Conservation (phyloP, 208 protist species). For the Crithidia bombi region DNA sequence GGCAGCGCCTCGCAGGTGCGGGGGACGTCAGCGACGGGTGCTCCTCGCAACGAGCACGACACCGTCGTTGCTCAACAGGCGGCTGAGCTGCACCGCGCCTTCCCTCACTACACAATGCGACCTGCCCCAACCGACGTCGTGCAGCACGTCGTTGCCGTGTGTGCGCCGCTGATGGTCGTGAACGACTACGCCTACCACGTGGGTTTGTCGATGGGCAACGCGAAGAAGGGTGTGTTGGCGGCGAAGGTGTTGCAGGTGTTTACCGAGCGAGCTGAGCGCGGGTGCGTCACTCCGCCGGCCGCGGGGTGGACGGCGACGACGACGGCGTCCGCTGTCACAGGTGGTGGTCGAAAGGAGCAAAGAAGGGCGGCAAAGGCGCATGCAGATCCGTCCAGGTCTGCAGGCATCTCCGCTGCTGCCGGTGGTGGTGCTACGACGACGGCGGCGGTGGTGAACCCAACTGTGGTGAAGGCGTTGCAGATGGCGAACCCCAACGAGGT, state of each 20-base stretch:
- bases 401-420: neutral
- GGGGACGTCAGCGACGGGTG: neutral
- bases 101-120: slow-evolving; percentile 44
- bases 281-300: no score
- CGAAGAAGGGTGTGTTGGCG: slow-evolving; percentile 60
- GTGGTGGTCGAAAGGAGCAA: neutral
- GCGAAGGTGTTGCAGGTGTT: slow-evolving; percentile 37
- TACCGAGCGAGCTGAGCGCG: slow-evolving; percentile 19
- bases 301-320: no score
- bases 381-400: slow-evolving; percentile 3
- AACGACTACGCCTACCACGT: slow-evolving; percentile 50
- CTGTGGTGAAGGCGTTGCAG: slow-evolving; percentile 39
- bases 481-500: slow-evolving; percentile 37
- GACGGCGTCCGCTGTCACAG: neutral
- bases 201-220: slow-evolving; percentile 37
- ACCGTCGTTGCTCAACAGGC: slow-evolving; percentile 25
- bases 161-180: slow-evolving; percentile 50
- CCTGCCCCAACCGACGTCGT: slow-evolving; percentile 37
- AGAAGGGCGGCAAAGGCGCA: neutral
- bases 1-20: slow-evolving; percentile 3
- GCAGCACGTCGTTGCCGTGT: slow-evolving; percentile 52
- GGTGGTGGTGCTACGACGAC: neutral
- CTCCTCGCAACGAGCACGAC: slow-evolving; percentile 7
- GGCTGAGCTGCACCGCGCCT: slow-evolving; percentile 32
- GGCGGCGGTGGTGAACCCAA: slow-evolving; percentile 9